Conservation (phyloP, 768 basidiomycete genomes). For the Phaeotremella fagi region DNA sequence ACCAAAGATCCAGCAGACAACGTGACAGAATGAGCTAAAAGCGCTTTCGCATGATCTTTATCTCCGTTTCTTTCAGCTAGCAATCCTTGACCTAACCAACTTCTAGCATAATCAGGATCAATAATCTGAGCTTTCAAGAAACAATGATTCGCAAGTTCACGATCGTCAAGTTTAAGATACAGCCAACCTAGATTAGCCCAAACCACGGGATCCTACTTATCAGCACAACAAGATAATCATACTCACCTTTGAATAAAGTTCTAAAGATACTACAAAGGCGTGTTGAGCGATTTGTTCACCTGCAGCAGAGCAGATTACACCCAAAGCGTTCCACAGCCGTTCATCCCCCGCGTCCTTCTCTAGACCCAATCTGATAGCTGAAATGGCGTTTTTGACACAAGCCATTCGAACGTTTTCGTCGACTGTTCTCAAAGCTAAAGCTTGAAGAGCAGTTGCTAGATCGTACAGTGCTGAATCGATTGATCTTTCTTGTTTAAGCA, state of each 20-base stretch:
- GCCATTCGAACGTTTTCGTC: slow-evolving; percentile 12
- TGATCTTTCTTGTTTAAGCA: slow-evolving; percentile 42
- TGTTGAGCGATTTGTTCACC: slow-evolving; percentile 79
- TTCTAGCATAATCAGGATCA: slow-evolving; percentile 79
- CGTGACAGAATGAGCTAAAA: slow-evolving; percentile 51
- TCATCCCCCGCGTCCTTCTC: slow-evolving; percentile 67
- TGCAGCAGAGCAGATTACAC: slow-evolving; percentile 62
- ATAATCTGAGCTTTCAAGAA: slow-evolving; percentile 82
- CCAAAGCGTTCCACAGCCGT: slow-evolving; percentile 76
- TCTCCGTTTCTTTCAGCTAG: slow-evolving; percentile 49
- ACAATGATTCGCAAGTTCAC: slow-evolving; percentile 76
- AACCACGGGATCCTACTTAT: slow-evolving; percentile 59
- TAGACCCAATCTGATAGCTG: slow-evolving; percentile 63
- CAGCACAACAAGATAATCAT: background rate
- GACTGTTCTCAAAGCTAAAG: slow-evolving; percentile 17
- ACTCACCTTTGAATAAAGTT: slow-evolving; percentile 73
- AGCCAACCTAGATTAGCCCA: slow-evolving; percentile 89
- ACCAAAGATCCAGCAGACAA: slow-evolving; percentile 48
- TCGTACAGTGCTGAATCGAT: slow-evolving; percentile 43
- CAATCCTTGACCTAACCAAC: slow-evolving; percentile 79
- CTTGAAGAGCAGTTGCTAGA: slow-evolving; percentile 38
- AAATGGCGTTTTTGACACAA: slow-evolving; percentile 39
- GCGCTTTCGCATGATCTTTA: slow-evolving; percentile 58
- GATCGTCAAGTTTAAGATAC: slow-evolving; percentile 72
- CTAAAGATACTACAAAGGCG: slow-evolving; percentile 81